Conservation (phyloP, 1,139 yeast species). For the Debaryomyces nepalensis region DNA sequence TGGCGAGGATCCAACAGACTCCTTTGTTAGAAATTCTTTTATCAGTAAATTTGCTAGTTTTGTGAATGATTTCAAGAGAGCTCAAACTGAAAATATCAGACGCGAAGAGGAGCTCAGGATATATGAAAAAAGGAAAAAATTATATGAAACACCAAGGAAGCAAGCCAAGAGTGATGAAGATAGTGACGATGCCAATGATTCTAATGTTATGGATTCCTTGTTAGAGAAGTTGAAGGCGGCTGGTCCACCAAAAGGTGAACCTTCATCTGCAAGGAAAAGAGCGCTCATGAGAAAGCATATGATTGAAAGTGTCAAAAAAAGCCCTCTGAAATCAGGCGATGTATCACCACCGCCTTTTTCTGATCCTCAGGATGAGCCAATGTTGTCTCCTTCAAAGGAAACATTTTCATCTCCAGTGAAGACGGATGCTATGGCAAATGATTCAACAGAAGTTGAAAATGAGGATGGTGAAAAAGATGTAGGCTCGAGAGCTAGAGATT, state of each 20-base stretch:
- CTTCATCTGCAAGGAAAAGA: slow-evolving; percentile 78
- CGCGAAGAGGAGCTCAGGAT: slow-evolving; percentile 80
- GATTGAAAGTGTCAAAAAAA: slow-evolving; percentile 40
- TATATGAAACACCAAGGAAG: slow-evolving; percentile 54
- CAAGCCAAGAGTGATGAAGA: slow-evolving; percentile 23
- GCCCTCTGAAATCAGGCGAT: slow-evolving; percentile 13
- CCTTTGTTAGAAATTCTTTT: slow-evolving; percentile 68
- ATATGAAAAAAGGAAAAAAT: slow-evolving; percentile 72
- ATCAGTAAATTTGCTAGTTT: slow-evolving; percentile 76
- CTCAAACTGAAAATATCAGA: slow-evolving; percentile 73
- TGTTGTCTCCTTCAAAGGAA: slow-evolving; percentile 19
- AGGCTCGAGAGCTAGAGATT: slow-evolving; percentile 62
- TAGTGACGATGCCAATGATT: slow-evolving; percentile 35
- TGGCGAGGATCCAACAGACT: slow-evolving; percentile 77
- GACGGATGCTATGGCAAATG: slow-evolving; percentile 12
- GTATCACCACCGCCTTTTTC: slow-evolving; percentile 21
- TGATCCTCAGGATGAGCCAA: slow-evolving; percentile 19
- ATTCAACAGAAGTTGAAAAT: slow-evolving; percentile 16
- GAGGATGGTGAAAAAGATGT: slow-evolving; percentile 43
- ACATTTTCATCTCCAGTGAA: slow-evolving; percentile 14
- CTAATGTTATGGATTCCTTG: slow-evolving; percentile 74
- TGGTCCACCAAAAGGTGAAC: slow-evolving; percentile 73
- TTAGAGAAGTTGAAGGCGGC: slow-evolving; percentile 75
- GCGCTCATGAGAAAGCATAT: slow-evolving; percentile 75
- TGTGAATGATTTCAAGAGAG: slow-evolving; percentile 73